Percentiles rank a stretch among this genome's conserved stretches.
Evolutionary conservation across 164 flowering plant species (phyloP).

Genomic region (Platanus orientalis): DNA sequence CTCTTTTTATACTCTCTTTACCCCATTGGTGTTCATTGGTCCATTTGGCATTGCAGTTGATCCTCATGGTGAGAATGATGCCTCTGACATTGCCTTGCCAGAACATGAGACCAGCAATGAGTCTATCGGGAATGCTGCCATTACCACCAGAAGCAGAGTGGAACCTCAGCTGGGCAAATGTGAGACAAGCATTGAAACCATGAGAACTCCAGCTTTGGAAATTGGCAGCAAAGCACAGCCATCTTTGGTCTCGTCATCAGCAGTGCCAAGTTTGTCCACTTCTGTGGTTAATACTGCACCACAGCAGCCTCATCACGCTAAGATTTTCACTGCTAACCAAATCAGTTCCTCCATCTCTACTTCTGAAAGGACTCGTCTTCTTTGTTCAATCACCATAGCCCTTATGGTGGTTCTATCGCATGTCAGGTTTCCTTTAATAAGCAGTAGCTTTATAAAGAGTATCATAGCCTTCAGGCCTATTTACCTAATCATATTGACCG

Average conservation of each 20-base stretch:
- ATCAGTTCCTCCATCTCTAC: slow-evolving; percentile 46
- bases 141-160: slow-evolving; percentile 5
- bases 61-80: slow-evolving; percentile 12
- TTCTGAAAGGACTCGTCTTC: slow-evolving; percentile 41
- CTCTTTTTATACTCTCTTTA: not conserved
- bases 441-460: slow-evolving; percentile 28
- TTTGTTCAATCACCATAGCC: slow-evolving; percentile 41
- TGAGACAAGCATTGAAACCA: slow-evolving; percentile 19
- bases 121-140: slow-evolving; percentile 7
- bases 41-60: slow-evolving; percentile 29
- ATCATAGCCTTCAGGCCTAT: slow-evolving; percentile 47
- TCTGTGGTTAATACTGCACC: slow-evolving; percentile 13
- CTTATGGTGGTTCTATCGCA: slow-evolving; percentile 46
- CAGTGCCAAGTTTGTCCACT: slow-evolving; percentile 13
- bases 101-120: slow-evolving; percentile 11
- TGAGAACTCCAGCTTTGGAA: slow-evolving; percentile 17
- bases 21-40: not conserved
- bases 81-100: slow-evolving; percentile 1
- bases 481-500: slow-evolving; percentile 49
- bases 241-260: slow-evolving; percentile 13
- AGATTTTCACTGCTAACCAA: slow-evolving; percentile 26
- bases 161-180: slow-evolving; percentile 10
- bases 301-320: slow-evolving; percentile 4
- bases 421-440: slow-evolving; percentile 37
- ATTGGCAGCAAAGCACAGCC: slow-evolving; percentile 8